phyloP scores from a whole-genome alignment of 192 early-diverging fungal genomes.

The Coemansia sp. region DNA sequence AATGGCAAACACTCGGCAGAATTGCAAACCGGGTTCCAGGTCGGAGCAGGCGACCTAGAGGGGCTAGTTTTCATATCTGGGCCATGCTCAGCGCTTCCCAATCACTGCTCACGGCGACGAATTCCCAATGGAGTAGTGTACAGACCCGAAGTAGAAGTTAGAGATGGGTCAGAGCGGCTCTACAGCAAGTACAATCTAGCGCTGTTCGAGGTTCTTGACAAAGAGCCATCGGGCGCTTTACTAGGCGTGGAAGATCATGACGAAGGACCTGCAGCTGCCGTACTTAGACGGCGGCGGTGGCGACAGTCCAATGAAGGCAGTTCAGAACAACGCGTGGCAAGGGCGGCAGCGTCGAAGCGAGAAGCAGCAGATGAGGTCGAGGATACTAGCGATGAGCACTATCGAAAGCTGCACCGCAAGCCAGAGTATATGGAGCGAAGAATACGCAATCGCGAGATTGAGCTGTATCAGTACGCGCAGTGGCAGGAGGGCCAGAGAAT shows the following conservation, averaged over 20 bases:
- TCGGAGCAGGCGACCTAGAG: constrained; percentile 28
- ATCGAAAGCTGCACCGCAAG: constrained; percentile 36
- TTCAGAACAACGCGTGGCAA: not conserved
- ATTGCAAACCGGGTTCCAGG: not conserved
- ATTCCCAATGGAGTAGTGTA: constrained; percentile 11
- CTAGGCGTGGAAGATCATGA: constrained; percentile 1
- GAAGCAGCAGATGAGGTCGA: constrained; percentile 10
- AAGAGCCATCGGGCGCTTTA: not conserved
- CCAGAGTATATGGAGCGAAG: constrained; percentile 50
- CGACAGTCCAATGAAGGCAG: not conserved
- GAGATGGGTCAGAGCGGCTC: constrained; percentile 31
- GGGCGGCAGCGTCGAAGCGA: not conserved
- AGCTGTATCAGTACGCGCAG: constrained; percentile 51
- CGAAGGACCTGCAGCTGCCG: constrained; percentile 22
- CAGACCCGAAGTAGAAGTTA: constrained; percentile 32
- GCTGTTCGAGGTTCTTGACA: constrained; percentile 30
- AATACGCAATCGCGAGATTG: constrained; percentile 46
- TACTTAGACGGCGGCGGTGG: constrained; percentile 26
- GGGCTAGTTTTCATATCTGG: constrained; percentile 33
- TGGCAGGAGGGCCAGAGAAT: constrained; percentile 38
- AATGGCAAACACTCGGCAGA: not conserved
- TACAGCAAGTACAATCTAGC: constrained; percentile 37
- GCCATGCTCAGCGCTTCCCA: constrained; percentile 21
- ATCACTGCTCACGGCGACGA: constrained; percentile 6
- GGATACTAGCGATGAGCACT: constrained; percentile 37